These are phyloP conservation scores for Diaporthe eres DNA, from an alignment of 2,329 filamentous ascomycete species.

Conservation along the genomic window DNA sequence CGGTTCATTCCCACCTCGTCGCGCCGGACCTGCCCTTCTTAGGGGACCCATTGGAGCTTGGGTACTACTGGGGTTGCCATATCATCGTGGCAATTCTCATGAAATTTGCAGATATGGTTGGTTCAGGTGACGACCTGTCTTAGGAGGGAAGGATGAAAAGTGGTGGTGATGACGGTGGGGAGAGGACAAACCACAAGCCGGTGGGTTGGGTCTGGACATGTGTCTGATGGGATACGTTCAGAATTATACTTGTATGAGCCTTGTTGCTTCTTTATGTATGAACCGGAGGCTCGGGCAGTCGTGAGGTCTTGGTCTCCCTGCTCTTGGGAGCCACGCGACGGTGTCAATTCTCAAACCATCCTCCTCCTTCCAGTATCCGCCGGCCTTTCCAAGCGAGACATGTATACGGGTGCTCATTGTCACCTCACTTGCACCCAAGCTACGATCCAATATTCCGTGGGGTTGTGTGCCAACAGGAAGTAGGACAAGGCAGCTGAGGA, in stretches of 20 bases:
- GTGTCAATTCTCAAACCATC: not conserved
- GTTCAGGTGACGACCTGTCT: not conserved
- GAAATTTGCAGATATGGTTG: not conserved
- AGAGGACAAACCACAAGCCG: too few species aligned
- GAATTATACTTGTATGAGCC: not conserved
- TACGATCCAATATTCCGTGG: not conserved
- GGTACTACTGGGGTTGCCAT: not conserved
- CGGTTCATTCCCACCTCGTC: not conserved
- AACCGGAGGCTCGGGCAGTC: not conserved
- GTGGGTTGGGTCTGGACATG: not conserved
- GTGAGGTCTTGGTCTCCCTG: not conserved
- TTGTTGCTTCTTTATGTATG: not conserved
- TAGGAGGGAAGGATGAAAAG: not conserved
- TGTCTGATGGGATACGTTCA: constrained; percentile 2
- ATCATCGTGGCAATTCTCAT: not conserved
- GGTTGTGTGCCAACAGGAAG: not conserved
- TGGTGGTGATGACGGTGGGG: not conserved
- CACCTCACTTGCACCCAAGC: not conserved
- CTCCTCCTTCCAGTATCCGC: not conserved
- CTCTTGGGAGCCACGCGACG: not conserved
- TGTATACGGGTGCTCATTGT: not conserved
- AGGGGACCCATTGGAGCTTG: not conserved
- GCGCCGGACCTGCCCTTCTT: not conserved
- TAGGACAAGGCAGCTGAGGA: not conserved
- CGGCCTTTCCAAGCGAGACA: not conserved